Conservation (phyloP, 2,329 filamentous ascomycete species). For the Microdochium paspali region DNA sequence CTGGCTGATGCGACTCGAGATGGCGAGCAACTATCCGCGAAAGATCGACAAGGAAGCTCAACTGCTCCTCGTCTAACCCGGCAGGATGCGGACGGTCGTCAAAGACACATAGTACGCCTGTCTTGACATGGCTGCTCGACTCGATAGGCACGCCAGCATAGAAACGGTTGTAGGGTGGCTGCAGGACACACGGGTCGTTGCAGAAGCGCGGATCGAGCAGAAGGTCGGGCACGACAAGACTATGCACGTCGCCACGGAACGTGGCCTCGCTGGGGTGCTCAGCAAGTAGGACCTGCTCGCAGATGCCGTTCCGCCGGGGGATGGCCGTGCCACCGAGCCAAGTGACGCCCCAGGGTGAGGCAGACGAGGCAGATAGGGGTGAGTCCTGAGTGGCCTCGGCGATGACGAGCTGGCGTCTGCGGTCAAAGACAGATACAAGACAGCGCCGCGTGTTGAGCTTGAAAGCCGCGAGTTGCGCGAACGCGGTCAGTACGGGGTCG, state of each 20-base stretch:
- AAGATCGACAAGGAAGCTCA: constrained; percentile 7
- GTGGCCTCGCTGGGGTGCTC: neutral
- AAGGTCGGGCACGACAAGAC: constrained; percentile 25
- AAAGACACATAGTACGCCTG: constrained; percentile 7
- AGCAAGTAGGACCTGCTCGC: constrained; percentile 16
- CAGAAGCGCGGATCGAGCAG: constrained; percentile 18
- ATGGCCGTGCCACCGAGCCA: constrained; percentile 19
- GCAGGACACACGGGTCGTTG: constrained; percentile 12
- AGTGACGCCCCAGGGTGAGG: constrained; percentile 5
- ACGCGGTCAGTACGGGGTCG: constrained; percentile 34
- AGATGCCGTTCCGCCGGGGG: constrained; percentile 17
- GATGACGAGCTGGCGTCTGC: constrained; percentile 35
- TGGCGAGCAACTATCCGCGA: constrained; percentile 7
- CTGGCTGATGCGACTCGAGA: constrained; percentile 5
- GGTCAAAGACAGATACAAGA: constrained; percentile 42
- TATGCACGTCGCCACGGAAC: constrained; percentile 15
- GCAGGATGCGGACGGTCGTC: constrained; percentile 3
- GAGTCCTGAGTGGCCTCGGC: constrained; percentile 37
- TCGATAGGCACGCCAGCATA: constrained; percentile 9
- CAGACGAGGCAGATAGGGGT: constrained; percentile 15
- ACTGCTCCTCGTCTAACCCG: neutral
- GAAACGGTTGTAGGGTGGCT: constrained; percentile 10
- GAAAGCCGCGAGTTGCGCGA: constrained; percentile 37
- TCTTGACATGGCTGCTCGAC: constrained; percentile 6
- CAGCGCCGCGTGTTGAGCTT: constrained; percentile 30